phyloP scores from a whole-genome alignment of 208 protist genomes.

The Trichomonas tenax region DNA sequence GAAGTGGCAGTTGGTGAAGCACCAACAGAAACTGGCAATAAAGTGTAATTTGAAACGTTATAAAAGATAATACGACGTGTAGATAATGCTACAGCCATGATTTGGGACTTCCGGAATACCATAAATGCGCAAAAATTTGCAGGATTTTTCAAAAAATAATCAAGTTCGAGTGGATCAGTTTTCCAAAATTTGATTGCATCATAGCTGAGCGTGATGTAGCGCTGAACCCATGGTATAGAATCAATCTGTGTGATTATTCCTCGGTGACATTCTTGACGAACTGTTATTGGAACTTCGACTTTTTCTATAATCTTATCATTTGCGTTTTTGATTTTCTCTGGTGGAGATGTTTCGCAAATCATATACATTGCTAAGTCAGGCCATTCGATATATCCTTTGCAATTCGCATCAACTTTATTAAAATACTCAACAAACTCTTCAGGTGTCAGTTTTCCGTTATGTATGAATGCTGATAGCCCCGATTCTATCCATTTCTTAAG shows the following conservation, averaged over 20 bases:
- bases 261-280: neutral
- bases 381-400: neutral
- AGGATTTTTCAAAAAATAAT: neutral
- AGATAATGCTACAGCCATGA: neutral
- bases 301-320: neutral
- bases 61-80: neutral
- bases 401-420: neutral
- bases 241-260: neutral
- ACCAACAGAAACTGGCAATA: neutral
- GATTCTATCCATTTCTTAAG: neutral
- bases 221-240: neutral
- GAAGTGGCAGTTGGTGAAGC: neutral
- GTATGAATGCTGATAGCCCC: neutral
- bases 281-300: neutral
- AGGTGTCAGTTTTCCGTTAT: neutral
- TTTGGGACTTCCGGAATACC: neutral
- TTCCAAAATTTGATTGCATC: slow-evolving; percentile 5
- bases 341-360: neutral
- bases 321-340: neutral
- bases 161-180: neutral
- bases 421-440: neutral
- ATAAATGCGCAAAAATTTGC: neutral
- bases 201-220: neutral
- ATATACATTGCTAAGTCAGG: neutral
- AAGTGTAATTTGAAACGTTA: neutral